phyloP scores from a whole-genome alignment of 495 filamentous ascomycete genomes.

The Baudoinia panamericana region DNA sequence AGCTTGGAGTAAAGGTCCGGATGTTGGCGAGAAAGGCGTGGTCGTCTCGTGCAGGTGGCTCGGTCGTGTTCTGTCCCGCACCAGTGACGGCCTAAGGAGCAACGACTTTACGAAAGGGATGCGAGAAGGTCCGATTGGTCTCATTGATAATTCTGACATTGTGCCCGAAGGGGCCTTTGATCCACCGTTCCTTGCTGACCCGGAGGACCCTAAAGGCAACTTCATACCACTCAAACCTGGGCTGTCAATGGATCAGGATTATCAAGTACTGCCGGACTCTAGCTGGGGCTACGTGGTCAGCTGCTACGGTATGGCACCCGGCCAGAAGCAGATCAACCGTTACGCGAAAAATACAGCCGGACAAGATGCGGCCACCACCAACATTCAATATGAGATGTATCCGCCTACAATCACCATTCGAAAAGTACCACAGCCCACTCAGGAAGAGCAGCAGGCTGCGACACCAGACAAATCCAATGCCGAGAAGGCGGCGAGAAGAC shows the following conservation, averaged over 20 bases:
- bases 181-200: conserved; percentile 35
- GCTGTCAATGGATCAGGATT: conserved; percentile 50
- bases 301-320: conserved; percentile 67
- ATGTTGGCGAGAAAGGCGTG: conserved; percentile 62
- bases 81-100: conserved; percentile 39
- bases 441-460: not conserved
- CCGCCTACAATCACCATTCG: conserved; percentile 80
- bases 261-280: conserved; percentile 59
- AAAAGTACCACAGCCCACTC: conserved; percentile 39
- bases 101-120: conserved; percentile 46
- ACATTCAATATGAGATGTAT: conserved; percentile 70
- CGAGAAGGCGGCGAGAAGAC: conserved; percentile 21
- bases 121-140: conserved; percentile 54
- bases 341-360: conserved; percentile 61
- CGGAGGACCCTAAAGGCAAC: conserved; percentile 39
- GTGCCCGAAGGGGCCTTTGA: conserved; percentile 18
- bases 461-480: not conserved
- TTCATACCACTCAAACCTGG: conserved; percentile 70
- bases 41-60: conserved; percentile 74
- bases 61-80: conserved; percentile 54
- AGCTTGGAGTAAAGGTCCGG: conserved; percentile 37
- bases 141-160: conserved; percentile 67
- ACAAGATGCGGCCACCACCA: conserved; percentile 36
- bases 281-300: conserved; percentile 70
- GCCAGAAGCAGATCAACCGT: conserved; percentile 60